Percentiles rank a stretch among this genome's conserved stretches.
These are phyloP conservation scores for Backusella liffmaniae DNA, from an alignment of 192 early-diverging fungal genomes.

Conservation along the genomic window DNA sequence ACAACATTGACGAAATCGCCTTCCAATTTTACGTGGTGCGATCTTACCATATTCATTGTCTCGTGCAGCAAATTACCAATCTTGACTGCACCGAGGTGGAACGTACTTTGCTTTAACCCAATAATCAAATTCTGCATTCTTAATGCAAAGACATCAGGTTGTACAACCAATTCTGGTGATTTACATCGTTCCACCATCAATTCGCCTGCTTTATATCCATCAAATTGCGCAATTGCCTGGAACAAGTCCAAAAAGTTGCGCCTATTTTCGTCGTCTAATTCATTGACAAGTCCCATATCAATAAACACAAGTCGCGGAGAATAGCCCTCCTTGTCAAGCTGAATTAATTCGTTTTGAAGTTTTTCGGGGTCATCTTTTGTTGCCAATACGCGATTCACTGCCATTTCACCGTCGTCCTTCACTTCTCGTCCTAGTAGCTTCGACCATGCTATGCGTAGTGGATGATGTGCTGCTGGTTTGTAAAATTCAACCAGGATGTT, in stretches of 20 bases:
- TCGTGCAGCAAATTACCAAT: slow-evolving; percentile 78
- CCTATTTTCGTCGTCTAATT: slow-evolving; percentile 70
- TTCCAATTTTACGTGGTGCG: slow-evolving; percentile 90
- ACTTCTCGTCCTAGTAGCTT: slow-evolving; percentile 24
- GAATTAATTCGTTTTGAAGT: slow-evolving; percentile 44
- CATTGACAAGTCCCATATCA: slow-evolving; percentile 89
- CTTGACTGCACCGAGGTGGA: slow-evolving; percentile 78
- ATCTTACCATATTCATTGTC: slow-evolving; percentile 86
- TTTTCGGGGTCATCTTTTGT: slow-evolving; percentile 39
- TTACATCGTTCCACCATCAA: slow-evolving; percentile 89
- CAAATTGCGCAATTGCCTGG: slow-evolving; percentile 80
- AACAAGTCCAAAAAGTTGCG: slow-evolving; percentile 93
- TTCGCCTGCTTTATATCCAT: slow-evolving; percentile 76
- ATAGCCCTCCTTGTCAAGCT: slow-evolving; percentile 68
- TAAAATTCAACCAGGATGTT: slow-evolving; percentile 88
- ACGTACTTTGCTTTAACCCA: slow-evolving; percentile 63
- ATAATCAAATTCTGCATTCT: slow-evolving; percentile 81
- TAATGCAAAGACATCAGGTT: slow-evolving; percentile 75
- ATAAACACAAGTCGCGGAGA: slow-evolving; percentile 79
- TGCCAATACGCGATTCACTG: slow-evolving; percentile 36
- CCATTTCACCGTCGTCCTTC: slow-evolving; percentile 40
- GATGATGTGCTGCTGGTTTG: slow-evolving; percentile 56
- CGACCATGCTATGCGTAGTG: slow-evolving; percentile 43
- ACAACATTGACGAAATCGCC: slow-evolving; percentile 95
- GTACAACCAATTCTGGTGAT: slow-evolving; percentile 66